Evolutionary conservation across 371 early-diverging fungal species (phyloP), one percentile per base, ranked within the genome.

Genomic region (Saksenaea vasiformis): DNA sequence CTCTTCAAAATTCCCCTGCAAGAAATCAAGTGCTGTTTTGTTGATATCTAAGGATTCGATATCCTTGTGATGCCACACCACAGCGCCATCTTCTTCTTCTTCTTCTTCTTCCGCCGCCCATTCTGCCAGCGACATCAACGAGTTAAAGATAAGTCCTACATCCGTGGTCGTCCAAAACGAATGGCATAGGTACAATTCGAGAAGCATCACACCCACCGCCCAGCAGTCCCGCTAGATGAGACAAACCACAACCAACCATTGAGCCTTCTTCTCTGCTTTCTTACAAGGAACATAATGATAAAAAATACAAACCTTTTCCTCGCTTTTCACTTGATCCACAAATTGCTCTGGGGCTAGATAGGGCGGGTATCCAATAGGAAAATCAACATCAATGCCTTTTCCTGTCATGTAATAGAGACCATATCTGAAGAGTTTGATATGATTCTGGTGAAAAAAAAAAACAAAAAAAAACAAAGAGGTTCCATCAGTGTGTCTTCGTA

Each of bases 361-460:
- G 11, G 54, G 35, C 0, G 79, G 78, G 37, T 78, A 79, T 38
- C 88, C 87, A 58, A 90, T 79, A 1, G 88, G 87, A 65, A 89
- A 89, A 64, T 89, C 87, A 3, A 90, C 85, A 58, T 87, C 65
- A 22, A 62, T 65, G 0, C 87, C 87, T 24, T 75, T 71, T 13
- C 78, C 71, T 5, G 90, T 90, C 85, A 90, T 86, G 55, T 84
- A 79, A 61, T 76, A 78, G 17, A 90, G 72, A 24, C 90, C 90
- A 71, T 84, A 87, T 35, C 87, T 82, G 34, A 77, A 80, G 14
- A 90, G 62, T 62, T 88, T 89, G 31, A 86, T 65, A 22, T 69
- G 68, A 10, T 76, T 78, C 76, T 85, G 69, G 5, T 14, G 2
- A 37, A 55, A 9, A n/a, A 55, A 51, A 38, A 54, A n/a, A n/a